Evolutionary conservation across 1,139 yeast genomes (phyloP).

Genomic region (Arxiozyma bovina): DNA sequence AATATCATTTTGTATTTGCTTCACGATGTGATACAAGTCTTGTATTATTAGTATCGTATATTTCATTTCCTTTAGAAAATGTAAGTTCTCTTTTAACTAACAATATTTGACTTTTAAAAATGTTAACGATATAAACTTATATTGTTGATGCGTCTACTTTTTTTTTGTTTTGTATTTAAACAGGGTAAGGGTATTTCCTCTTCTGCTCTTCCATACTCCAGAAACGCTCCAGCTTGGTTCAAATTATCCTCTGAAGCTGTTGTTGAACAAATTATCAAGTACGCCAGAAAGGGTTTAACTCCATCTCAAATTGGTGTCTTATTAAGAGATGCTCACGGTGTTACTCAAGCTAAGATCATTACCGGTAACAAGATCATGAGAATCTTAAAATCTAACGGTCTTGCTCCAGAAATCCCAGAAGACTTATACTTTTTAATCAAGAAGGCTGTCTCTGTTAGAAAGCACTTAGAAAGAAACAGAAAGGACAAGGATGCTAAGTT

Average conservation of each 20-base stretch:
- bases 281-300: constrained; percentile 99
- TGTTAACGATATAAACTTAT: background rate
- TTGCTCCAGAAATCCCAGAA: constrained; percentile 99
- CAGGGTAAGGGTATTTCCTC: constrained; percentile 99
- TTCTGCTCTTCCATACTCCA: constrained; percentile 98
- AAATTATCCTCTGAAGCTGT: constrained; percentile 92
- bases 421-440: constrained; percentile 97
- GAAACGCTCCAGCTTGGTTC: constrained; percentile 99
- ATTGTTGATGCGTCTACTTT: background rate
- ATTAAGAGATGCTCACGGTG: constrained; percentile 99
- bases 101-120: background rate
- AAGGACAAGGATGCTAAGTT: constrained; percentile 99
- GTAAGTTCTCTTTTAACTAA: background rate
- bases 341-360: constrained; percentile 92
- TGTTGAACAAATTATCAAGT: constrained; percentile 97
- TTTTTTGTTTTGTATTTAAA: constrained; percentile 18
- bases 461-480: constrained; percentile 99
- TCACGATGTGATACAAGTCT: background rate
- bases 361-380: constrained; percentile 99
- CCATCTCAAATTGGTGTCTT: constrained; percentile 99
- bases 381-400: constrained; percentile 97
- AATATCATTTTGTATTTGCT: background rate
- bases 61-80: background rate
- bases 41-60: background rate
- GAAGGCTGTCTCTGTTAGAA: constrained; percentile 99